A percentile compares a stretch with the other conserved stretches of the same genome.
phyloP scores from a whole-genome alignment of 345 rosid species.

The Euphorbia peplus region DNA sequence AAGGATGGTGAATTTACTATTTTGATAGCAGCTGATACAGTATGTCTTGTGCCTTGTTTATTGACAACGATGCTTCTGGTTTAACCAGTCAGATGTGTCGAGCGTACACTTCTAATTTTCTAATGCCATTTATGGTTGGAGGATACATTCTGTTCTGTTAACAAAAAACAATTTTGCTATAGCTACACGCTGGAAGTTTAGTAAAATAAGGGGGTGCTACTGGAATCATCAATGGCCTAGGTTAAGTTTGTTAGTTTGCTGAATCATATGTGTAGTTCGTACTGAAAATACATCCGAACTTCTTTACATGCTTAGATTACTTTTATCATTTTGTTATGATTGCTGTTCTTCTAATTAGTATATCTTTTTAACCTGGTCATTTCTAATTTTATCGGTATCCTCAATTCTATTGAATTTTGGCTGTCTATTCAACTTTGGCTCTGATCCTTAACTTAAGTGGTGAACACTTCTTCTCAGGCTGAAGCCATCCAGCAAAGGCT shows the following conservation, averaged over 20 bases:
- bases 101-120: conserved; percentile 15
- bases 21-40: conserved; percentile 71
- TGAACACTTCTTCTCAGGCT: conserved; percentile 60
- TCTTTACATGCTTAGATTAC: not conserved
- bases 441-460: conserved; percentile 27
- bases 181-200: not conserved
- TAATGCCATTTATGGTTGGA: conserved; percentile 38
- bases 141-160: conserved; percentile 31
- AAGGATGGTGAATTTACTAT: conserved; percentile 37
- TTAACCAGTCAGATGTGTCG: conserved; percentile 10
- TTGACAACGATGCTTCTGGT: conserved; percentile 6
- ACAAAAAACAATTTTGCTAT: not conserved
- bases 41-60: conserved; percentile 42
- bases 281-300: not conserved
- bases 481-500: conserved; percentile 66
- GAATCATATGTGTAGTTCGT: not conserved
- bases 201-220: not conserved
- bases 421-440: conserved; percentile 9
- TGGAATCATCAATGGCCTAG: not conserved
- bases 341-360: not conserved
- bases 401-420: conserved; percentile 9
- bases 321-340: not conserved
- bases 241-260: not conserved
- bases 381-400: not conserved
- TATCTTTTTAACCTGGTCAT: not conserved